A percentile compares a stretch with the other conserved stretches of the same genome.
Evolutionary conservation across 1,139 yeast genomes (phyloP).

Genomic region (Blastobotrys malaysiensis): DNA sequence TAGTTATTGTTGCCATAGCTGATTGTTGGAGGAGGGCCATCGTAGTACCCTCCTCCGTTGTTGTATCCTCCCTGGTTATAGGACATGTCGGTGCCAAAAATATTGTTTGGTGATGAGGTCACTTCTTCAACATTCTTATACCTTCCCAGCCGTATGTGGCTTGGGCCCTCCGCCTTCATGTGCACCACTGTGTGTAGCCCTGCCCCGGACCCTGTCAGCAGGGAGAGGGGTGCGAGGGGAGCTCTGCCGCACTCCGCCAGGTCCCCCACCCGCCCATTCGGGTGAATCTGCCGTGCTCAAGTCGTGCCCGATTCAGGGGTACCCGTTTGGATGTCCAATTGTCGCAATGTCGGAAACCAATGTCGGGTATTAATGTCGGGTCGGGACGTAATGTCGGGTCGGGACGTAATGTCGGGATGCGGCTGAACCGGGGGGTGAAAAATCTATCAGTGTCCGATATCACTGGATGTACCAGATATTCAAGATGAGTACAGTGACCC

Average conservation of each 20-base stretch:
- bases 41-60: conserved; percentile 6
- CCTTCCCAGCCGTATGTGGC: neutral
- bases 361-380: too few species aligned
- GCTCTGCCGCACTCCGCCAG: too few species aligned
- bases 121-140: neutral
- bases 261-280: too few species aligned
- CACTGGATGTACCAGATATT: neutral
- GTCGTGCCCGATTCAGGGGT: too few species aligned
- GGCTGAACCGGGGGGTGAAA: neutral
- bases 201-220: neutral
- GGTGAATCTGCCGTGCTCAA: too few species aligned
- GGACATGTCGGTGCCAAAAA: neutral
- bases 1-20: neutral
- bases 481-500: conserved; percentile 10
- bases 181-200: neutral
- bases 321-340: too few species aligned
- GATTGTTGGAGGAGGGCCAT: conserved; percentile 7
- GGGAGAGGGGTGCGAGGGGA: too few species aligned
- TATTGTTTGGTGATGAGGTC: neutral
- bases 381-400: too few species aligned
- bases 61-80: conserved; percentile 4
- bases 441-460: neutral
- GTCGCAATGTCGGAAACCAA: too few species aligned
- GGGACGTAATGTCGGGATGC: too few species aligned
- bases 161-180: neutral